Evolutionary conservation across 139 green algal species (phyloP).

Genomic region (Chlorella sp.): DNA sequence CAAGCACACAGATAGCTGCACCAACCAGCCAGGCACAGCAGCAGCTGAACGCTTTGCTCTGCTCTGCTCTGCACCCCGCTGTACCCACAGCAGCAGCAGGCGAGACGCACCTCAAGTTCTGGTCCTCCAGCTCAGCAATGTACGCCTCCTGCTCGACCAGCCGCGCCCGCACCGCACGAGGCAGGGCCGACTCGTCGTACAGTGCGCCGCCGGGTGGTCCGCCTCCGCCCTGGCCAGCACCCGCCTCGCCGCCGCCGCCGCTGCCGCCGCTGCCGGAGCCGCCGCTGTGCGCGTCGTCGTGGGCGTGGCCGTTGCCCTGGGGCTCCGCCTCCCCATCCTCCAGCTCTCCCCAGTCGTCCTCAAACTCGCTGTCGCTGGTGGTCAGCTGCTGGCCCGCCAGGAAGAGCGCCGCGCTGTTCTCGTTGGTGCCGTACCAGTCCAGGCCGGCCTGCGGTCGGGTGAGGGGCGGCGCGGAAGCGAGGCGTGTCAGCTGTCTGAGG

Average conservation of each 20-base stretch:
- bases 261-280: neutral
- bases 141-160: constrained; percentile 40
- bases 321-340: neutral
- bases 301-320: neutral
- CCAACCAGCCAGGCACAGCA: too few relatives aligned
- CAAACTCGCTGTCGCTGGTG: constrained; percentile 20
- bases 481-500: too few relatives aligned
- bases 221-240: too few relatives aligned
- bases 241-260: neutral
- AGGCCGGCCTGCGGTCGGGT: constrained; percentile 1
- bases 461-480: too few relatives aligned
- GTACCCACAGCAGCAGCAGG: too few relatives aligned
- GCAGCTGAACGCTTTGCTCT: too few relatives aligned
- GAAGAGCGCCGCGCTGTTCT: constrained; percentile 24
- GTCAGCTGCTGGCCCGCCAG: constrained; percentile 21
- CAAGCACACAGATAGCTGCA: too few relatives aligned
- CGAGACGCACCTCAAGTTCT: constrained; percentile 38
- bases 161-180: constrained; percentile 7
- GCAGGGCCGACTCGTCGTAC: constrained; percentile 8
- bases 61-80: too few relatives aligned
- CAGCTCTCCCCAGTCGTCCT: neutral
- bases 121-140: constrained; percentile 40
- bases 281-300: neutral
- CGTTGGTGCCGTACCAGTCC: constrained; percentile 48
- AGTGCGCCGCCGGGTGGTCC: neutral